Conservation (phyloP, 129 eudicot genomes). For the Centaurea solstitialis region DNA sequence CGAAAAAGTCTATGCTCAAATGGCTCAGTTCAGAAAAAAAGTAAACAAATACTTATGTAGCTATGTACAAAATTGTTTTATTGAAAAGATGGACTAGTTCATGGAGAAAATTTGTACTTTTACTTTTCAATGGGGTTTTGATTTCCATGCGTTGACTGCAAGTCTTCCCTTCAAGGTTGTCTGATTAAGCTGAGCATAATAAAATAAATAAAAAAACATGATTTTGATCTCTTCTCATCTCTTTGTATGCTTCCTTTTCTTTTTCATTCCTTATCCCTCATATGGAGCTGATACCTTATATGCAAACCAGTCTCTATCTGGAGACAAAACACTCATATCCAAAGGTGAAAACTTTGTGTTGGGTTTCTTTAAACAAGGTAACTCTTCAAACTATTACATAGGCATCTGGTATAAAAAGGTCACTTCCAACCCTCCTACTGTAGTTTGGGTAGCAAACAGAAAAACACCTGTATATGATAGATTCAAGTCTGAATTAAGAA, state of each 20-base stretch:
- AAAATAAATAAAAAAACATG: background rate
- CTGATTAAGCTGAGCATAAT: background rate
- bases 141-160: no score
- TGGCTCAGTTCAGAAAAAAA: no score
- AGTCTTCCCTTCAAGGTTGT: no score
- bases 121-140: background rate
- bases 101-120: background rate
- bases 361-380: constrained; percentile 57
- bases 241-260: background rate
- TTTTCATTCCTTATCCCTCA: background rate
- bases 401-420: constrained; percentile 47
- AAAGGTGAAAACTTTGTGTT: constrained; percentile 32
- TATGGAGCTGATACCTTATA: constrained; percentile 30
- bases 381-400: constrained; percentile 44
- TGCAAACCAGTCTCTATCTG: constrained; percentile 33
- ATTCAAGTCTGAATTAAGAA: constrained; percentile 30
- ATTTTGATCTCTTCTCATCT: background rate
- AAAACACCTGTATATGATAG: constrained; percentile 41
- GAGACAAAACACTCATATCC: constrained; percentile 37
- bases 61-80: background rate
- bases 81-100: background rate
- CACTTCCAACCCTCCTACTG: background rate
- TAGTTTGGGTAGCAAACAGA: constrained; percentile 62
- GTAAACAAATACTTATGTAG: background rate
- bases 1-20: no score